Evolutionary conservation across 805 yeast species (phyloP), one percentile per base, ranked within the genome.

Genomic region (Nakazawaea molendinolei): DNA sequence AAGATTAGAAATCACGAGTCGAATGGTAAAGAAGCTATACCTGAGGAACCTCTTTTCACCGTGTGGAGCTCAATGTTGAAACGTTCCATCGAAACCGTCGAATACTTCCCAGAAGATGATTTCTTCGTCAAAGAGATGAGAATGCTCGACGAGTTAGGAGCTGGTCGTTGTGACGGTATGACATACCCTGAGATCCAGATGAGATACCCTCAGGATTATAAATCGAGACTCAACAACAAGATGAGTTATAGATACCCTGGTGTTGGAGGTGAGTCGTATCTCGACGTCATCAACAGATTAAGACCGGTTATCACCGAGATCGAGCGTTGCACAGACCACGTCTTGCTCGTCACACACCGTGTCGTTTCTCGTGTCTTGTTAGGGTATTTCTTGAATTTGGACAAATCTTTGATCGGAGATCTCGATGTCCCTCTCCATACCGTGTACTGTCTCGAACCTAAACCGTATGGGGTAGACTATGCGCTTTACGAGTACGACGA

Each of bases 391-490:
- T 66, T 90, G 69, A 90, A 89, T 51, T 63, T 92, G 42, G 78
- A 79, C 44, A 72, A 79, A 47, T 83, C 84, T 27, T 68, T 86
- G 1, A 84, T 90, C 41, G 89, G 95, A 1, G 95, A 85, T 48
- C 68, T 90, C 44, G 97, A 90, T 58, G 89, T 90, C 5, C 97
- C 97, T 5, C 63, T 90, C 38, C 97, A 90, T 52, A 84, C 95
- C 7, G 76, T 90, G 8, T 90, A 89, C 54, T 74, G 90, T 40
- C 69, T 90, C 42, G 97, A 90, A 52, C 87, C 90, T 33, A 86
- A 85, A 55, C 97, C 97, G 0, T 90, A 86, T 56, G 97, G 97
- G 2, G 95, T 94, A 2, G 94, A 86, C 42, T 90, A 95, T 86
- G 73, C 82, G 10, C 66, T 89, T 55, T 90, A 80, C 59, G 95